Percentiles rank a stretch among this genome's conserved stretches.
Evolutionary conservation across 371 early-diverging fungal genomes (phyloP).

Genomic region (Lichtheimia ramosa): DNA sequence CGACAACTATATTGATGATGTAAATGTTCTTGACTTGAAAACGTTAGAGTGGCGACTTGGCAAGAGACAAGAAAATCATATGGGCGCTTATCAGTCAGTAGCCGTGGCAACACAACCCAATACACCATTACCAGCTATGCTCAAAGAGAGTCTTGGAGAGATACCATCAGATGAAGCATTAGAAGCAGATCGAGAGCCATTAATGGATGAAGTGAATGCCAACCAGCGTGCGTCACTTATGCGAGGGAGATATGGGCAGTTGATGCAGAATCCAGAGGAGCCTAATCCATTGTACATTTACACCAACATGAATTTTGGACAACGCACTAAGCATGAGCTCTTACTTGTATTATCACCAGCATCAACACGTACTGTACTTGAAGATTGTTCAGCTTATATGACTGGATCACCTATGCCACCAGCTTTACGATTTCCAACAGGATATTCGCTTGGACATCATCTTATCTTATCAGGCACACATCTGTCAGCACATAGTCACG

Average conservation of each 20-base stretch:
- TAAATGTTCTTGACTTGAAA: constrained; percentile 71
- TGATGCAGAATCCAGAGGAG: constrained; percentile 7
- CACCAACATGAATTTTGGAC: constrained; percentile 78
- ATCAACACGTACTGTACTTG: constrained; percentile 22
- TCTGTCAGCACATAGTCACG: constrained; percentile 57
- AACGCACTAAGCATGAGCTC: constrained; percentile 66
- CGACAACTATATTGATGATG: constrained; percentile 74
- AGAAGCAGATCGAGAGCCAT: background rate
- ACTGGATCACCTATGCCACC: constrained; percentile 69
- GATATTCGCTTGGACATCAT: constrained; percentile 64
- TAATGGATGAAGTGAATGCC: background rate
- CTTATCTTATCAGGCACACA: constrained; percentile 73
- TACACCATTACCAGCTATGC: constrained; percentile 18
- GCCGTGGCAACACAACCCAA: constrained; percentile 38
- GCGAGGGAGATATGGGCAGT: constrained; percentile 8
- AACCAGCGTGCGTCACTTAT: constrained; percentile 12
- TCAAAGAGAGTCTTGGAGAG: constrained; percentile 15
- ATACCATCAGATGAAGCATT: background rate
- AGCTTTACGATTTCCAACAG: constrained; percentile 77
- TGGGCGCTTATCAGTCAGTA: constrained; percentile 77
- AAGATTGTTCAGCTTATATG: constrained; percentile 61
- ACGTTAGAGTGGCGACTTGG: constrained; percentile 62
- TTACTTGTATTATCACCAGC: constrained; percentile 59
- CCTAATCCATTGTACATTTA: constrained; percentile 58
- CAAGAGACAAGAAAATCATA: constrained; percentile 60